A percentile compares a stretch with the other conserved stretches of the same genome.
phyloP scores from a whole-genome alignment of 345 rosid species.

The Hibiscus tridactylites region DNA sequence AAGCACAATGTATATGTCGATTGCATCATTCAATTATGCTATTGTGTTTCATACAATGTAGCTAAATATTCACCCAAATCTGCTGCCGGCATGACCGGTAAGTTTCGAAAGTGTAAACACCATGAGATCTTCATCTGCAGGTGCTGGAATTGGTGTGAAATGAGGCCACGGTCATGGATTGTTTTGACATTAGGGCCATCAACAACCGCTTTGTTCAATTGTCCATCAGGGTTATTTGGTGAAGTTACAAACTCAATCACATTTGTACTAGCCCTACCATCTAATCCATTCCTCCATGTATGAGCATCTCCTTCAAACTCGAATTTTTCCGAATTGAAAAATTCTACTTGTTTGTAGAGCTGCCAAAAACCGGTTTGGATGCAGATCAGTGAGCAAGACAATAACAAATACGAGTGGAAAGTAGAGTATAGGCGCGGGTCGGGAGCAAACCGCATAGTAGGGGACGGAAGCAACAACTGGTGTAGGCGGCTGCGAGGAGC shows the following conservation, averaged over 20 bases:
- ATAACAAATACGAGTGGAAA: not conserved
- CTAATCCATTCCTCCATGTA: slow-evolving; percentile 23
- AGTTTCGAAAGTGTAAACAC: no score
- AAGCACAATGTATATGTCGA: no score
- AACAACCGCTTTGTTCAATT: not conserved
- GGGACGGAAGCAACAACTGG: slow-evolving; percentile 45
- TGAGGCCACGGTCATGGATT: no score
- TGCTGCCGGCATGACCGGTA: no score
- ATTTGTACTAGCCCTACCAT: not conserved
- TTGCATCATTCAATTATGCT: no score
- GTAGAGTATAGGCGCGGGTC: not conserved
- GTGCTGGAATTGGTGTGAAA: no score
- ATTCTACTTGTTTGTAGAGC: slow-evolving; percentile 46
- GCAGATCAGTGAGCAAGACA: not conserved
- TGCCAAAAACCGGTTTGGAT: not conserved
- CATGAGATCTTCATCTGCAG: no score
- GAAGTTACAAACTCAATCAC: not conserved
- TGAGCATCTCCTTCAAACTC: slow-evolving; percentile 47
- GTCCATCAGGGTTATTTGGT: not conserved
- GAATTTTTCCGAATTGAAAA: slow-evolving; percentile 25
- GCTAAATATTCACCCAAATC: no score
- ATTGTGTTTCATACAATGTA: no score
- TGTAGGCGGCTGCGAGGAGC: slow-evolving; percentile 31
- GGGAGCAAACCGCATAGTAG: slow-evolving; percentile 36
- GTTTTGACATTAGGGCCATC: no score